Base-by-base conservation (phyloP, 2,329 filamentous ascomycete species). In the Beauveria rudraprayagi region DNA sequence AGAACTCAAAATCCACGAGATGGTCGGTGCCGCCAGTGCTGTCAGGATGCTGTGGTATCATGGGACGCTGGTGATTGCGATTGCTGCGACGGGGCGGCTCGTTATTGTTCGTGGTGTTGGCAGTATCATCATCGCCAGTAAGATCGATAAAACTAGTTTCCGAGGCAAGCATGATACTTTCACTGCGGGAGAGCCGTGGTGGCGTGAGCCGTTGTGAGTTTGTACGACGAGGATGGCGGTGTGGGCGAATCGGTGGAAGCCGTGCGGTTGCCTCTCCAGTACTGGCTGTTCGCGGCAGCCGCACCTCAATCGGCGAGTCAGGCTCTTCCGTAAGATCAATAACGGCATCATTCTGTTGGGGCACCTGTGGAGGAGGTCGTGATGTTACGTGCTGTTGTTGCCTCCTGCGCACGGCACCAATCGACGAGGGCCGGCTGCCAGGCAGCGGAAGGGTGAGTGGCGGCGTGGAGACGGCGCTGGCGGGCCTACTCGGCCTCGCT, bases 321-420 rank as follows among this genome's bases (percentile, higher is more conserved):
- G 79, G 78, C 64, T 81, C 80, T 10, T 72, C 74, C 0, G 80
- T 82, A 53, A 83, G 69, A 61, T 83, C 80, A 48, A 83, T 82
- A 16, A 82, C 70, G 19, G 72, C 65, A 6, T 71, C 56, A 4
- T 61, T 47, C 30, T 56, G 59, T n/a, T 5, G 28, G 5, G 44
- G 17, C n/a, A 19, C 28, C 24, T 17, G 50, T 6, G 57, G 64
- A 44, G 60, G 64, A 46, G 65, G 65, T 11, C 34, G 54, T 19
- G 43, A 63, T 52, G 61, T 63, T 53, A 65, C 66, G n/a, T 41
- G 40, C 19, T 16, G 40, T 14, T 41, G 40, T 16, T 16, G 40
- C n/a, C 14, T 10, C 16, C 40, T 47, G 24, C 24, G 26, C 43
- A 60, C 28, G 51, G 57, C 24, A 41, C 60, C 47, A 43, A 61